phyloP scores from a whole-genome alignment of 2,329 filamentous ascomycete species.

The Lasiodiplodia hormozganensis region DNA sequence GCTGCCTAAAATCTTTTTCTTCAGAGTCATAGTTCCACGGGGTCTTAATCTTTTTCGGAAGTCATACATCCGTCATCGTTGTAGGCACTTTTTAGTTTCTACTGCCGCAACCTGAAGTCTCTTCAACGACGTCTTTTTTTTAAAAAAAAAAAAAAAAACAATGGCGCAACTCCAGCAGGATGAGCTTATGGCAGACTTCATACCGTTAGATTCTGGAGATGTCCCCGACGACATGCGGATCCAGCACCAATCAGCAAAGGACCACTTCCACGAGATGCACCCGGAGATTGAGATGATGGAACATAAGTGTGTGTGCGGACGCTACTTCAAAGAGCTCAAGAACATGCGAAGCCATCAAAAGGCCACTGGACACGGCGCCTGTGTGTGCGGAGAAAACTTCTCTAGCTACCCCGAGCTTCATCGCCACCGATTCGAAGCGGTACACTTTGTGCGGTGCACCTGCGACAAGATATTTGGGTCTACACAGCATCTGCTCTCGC shows the following conservation, averaged over 20 bases:
- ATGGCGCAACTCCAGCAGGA: slow-evolving; percentile 12
- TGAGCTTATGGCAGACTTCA: slow-evolving; percentile 26
- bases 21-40: slow-evolving; percentile 4
- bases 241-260: neutral
- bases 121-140: neutral
- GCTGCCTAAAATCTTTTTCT: neutral
- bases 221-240: neutral
- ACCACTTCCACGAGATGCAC: slow-evolving; percentile 27
- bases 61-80: neutral
- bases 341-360: slow-evolving; percentile 25
- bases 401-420: slow-evolving; percentile 23
- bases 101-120: neutral
- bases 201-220: slow-evolving; percentile 12
- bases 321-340: slow-evolving; percentile 26
- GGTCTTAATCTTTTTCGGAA: neutral
- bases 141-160: neutral
- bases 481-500: slow-evolving; percentile 25
- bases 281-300: slow-evolving; percentile 17
- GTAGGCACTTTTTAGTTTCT: neutral
- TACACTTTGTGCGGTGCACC: slow-evolving; percentile 22
- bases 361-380: slow-evolving; percentile 25
- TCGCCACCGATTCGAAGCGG: slow-evolving; percentile 21
- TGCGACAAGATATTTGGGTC: slow-evolving; percentile 24
- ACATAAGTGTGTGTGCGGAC: slow-evolving; percentile 25
- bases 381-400: slow-evolving; percentile 28